phyloP scores from a whole-genome alignment of 345 rosid genomes.

The Populus nigra region DNA sequence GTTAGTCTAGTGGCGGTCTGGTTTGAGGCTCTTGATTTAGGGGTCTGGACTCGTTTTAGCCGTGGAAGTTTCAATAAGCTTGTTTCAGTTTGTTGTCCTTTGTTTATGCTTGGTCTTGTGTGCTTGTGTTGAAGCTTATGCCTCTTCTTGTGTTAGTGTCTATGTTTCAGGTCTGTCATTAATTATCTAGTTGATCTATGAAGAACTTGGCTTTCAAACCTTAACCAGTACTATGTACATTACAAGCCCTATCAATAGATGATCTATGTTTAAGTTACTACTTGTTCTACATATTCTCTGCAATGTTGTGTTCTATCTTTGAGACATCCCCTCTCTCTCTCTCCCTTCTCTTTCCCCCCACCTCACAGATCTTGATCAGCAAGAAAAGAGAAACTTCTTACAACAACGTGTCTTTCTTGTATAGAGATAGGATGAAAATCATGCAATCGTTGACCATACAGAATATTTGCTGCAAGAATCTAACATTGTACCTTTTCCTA shows the following conservation, averaged over 20 bases:
- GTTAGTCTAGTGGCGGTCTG: background rate
- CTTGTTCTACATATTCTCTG: background rate
- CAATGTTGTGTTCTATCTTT: background rate
- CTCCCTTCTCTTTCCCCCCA: background rate
- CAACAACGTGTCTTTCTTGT: background rate
- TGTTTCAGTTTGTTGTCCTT: background rate
- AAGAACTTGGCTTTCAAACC: background rate
- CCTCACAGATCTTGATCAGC: background rate
- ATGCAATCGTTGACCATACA: no score
- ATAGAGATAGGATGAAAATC: no score
- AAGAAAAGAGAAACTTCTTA: background rate
- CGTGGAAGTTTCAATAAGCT: background rate
- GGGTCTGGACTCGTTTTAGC: background rate
- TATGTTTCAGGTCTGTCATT: background rate
- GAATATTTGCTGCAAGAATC: no score
- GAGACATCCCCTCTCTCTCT: background rate
- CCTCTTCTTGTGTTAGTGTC: background rate
- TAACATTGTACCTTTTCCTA: no score
- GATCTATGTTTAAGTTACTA: background rate
- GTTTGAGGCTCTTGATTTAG: background rate
- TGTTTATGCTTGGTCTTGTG: background rate
- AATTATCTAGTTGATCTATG: background rate
- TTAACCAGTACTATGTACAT: background rate
- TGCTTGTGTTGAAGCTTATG: background rate
- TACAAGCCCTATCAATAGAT: background rate